A percentile compares a stretch with the other conserved stretches of the same genome.
These are phyloP conservation scores for Pneumocystis murina DNA, from an alignment of 1,139 yeast species.

Conservation along the genomic window DNA sequence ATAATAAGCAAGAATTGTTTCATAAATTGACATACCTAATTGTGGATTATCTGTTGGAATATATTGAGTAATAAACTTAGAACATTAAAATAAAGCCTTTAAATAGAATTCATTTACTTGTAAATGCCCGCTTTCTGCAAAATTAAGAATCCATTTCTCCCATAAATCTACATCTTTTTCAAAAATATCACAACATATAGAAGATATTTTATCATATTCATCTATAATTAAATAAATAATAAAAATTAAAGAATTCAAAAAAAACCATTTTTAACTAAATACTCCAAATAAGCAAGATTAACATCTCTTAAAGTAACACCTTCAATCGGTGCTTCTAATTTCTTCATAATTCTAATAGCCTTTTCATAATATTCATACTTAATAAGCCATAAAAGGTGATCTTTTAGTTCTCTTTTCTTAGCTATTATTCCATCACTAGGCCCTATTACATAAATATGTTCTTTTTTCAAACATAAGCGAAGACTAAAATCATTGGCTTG, in stretches of 20 bases:
- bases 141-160: slow-evolving; percentile 49
- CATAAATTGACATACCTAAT: slow-evolving; percentile 33
- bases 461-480: slow-evolving; percentile 22
- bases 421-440: slow-evolving; percentile 74
- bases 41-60: slow-evolving; percentile 30
- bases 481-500: slow-evolving; percentile 73
- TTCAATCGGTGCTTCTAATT: slow-evolving; percentile 36
- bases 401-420: slow-evolving; percentile 49
- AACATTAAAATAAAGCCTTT: neutral
- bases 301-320: slow-evolving; percentile 31
- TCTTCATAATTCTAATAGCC: slow-evolving; percentile 66
- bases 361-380: slow-evolving; percentile 39
- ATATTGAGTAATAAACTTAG: slow-evolving; percentile 32
- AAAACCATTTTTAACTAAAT: slow-evolving; percentile 27
- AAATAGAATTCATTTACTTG: neutral
- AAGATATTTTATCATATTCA: slow-evolving; percentile 45
- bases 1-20: slow-evolving; percentile 38
- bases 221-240: slow-evolving; percentile 18
- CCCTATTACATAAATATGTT: slow-evolving; percentile 53
- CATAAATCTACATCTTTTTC: slow-evolving; percentile 33
- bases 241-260: neutral
- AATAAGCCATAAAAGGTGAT: slow-evolving; percentile 59
- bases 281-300: slow-evolving; percentile 51
- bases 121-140: slow-evolving; percentile 36
- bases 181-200: slow-evolving; percentile 34